Evolutionary conservation across 306 rosid genomes (phyloP).

Genomic region (Quercus gilva): DNA sequence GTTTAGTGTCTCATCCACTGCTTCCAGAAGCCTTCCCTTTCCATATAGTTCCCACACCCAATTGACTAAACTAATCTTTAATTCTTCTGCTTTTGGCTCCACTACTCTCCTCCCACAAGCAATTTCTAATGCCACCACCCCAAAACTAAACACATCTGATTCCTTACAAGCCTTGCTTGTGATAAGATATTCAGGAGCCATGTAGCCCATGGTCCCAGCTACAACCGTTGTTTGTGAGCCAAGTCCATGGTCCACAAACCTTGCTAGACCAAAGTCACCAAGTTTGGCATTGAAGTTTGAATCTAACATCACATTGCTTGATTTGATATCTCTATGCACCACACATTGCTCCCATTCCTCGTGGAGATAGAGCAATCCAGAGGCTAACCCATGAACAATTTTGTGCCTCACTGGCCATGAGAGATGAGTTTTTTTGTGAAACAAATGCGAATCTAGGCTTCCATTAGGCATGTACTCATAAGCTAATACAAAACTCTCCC

Average conservation of each 20-base stretch:
- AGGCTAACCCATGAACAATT: slow-evolving; percentile 28
- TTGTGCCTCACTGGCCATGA: slow-evolving; percentile 30
- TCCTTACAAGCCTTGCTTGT: slow-evolving; percentile 31
- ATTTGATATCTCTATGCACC: slow-evolving; percentile 37
- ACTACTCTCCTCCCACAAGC: not conserved
- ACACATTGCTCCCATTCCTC: slow-evolving; percentile 39
- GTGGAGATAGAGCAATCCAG: slow-evolving; percentile 34
- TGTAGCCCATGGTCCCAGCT: slow-evolving; percentile 39
- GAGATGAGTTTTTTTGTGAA: slow-evolving; percentile 1
- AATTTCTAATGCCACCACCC: slow-evolving; percentile 33
- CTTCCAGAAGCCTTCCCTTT: slow-evolving; percentile 6
- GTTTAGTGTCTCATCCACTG: slow-evolving; percentile 14
- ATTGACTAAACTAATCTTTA: slow-evolving; percentile 15
- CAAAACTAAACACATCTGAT: slow-evolving; percentile 32
- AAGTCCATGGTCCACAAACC: slow-evolving; percentile 24
- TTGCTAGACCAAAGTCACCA: slow-evolving; percentile 40
- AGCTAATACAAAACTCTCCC: slow-evolving; percentile 21
- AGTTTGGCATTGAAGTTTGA: slow-evolving; percentile 37
- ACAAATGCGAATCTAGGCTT: slow-evolving; percentile 30
- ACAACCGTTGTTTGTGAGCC: slow-evolving; percentile 12
- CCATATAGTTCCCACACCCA: slow-evolving; percentile 39
- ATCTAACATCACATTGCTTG: slow-evolving; percentile 44
- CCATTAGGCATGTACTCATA: slow-evolving; percentile 43
- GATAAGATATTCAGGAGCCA: slow-evolving; percentile 32
- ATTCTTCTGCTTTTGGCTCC: slow-evolving; percentile 18